Conservation (phyloP, 345 rosid species). For the Eucalyptus victrix region DNA sequence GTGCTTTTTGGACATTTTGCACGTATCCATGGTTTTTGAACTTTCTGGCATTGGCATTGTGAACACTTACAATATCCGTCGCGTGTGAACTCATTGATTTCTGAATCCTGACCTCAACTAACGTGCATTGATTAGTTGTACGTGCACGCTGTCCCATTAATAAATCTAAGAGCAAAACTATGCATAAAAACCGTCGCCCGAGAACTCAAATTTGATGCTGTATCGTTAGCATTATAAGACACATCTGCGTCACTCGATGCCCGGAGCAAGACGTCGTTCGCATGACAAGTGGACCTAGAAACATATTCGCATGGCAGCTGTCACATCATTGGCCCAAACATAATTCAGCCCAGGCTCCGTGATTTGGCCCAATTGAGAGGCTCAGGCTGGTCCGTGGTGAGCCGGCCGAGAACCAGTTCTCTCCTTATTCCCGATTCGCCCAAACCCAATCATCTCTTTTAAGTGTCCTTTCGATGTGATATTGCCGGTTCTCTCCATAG, state of each 20-base stretch:
- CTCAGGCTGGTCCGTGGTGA: background rate
- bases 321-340: background rate
- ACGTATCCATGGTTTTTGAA: background rate
- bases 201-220: background rate
- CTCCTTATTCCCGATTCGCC: background rate
- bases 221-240: background rate
- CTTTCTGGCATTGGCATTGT: background rate
- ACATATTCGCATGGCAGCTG: background rate
- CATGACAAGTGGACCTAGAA: background rate
- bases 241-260: background rate
- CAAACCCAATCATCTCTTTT: background rate
- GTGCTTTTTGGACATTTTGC: background rate
- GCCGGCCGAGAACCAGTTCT: background rate
- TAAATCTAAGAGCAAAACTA: background rate
- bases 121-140: background rate
- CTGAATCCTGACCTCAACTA: background rate
- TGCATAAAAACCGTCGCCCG: background rate
- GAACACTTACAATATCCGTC: background rate
- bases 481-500: background rate
- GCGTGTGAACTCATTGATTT: background rate
- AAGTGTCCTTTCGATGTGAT: background rate
- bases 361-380: background rate
- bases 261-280: background rate
- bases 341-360: background rate
- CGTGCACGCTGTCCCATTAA: background rate